Conservation (phyloP, 257 asterid species). For the Forsythia viridissima region DNA sequence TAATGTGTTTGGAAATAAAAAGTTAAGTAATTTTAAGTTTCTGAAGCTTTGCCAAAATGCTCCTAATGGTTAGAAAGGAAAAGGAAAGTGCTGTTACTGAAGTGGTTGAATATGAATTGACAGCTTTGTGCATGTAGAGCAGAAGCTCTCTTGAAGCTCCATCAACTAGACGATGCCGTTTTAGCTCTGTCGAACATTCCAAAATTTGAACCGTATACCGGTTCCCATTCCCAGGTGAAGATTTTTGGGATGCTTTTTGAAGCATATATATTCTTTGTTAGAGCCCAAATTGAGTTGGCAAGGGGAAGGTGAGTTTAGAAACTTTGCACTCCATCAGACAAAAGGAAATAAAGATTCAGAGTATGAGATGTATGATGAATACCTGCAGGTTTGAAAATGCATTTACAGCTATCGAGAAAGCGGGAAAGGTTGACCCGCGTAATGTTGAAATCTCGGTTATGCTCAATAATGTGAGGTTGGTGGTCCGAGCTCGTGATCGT, state of each 20-base stretch:
- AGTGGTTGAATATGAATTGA: conserved; percentile 40
- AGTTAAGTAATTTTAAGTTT: not conserved
- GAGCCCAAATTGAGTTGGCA: conserved; percentile 74
- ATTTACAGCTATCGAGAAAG: conserved; percentile 57
- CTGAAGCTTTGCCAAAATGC: not conserved
- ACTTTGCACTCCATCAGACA: not conserved
- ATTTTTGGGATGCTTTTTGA: conserved; percentile 65
- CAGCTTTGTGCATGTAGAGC: conserved; percentile 90
- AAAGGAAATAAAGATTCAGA: conserved; percentile 9
- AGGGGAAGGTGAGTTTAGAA: conserved; percentile 62
- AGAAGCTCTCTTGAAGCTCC: conserved; percentile 87
- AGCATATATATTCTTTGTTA: conserved; percentile 66
- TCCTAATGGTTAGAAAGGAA: not conserved
- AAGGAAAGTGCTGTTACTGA: conserved; percentile 18
- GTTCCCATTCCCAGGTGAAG: conserved; percentile 39
- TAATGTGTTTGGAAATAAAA: not conserved
- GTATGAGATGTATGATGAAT: conserved; percentile 24
- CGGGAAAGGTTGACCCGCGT: conserved; percentile 58
- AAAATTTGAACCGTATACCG: conserved; percentile 26
- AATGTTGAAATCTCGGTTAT: conserved; percentile 59
- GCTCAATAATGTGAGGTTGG: conserved; percentile 60
- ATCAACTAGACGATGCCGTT: conserved; percentile 60
- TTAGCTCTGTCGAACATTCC: conserved; percentile 46
- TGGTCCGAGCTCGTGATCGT: conserved; percentile 74
- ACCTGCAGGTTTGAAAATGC: conserved; percentile 83